Conservation (phyloP, 2,329 filamentous ascomycete genomes). For the Penicillium psychrosexuale region DNA sequence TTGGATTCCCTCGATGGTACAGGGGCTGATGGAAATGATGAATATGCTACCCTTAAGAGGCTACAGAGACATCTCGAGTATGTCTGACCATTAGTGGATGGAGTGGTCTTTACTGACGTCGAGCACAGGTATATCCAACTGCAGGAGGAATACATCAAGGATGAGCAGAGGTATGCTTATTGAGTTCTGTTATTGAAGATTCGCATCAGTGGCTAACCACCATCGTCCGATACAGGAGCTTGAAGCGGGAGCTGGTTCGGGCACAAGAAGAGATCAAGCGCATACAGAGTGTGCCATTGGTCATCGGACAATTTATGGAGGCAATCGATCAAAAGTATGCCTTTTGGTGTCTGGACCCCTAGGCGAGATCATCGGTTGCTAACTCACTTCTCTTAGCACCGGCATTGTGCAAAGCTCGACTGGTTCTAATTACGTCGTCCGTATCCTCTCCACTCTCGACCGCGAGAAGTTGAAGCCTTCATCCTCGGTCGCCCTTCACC, state of each 20-base stretch:
- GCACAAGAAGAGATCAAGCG: conserved; percentile 99
- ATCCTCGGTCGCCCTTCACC: conserved; percentile 93
- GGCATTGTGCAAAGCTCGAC: conserved; percentile 98
- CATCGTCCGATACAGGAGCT: conserved; percentile 57
- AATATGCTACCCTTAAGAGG: conserved; percentile 95
- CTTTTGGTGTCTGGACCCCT: background rate
- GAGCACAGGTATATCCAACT: conserved; percentile 78
- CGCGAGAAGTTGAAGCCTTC: conserved; percentile 97
- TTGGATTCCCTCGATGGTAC: conserved; percentile 87
- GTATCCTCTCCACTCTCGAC: conserved; percentile 96
- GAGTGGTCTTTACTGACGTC: conserved; percentile 19
- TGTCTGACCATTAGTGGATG: conserved; percentile 28
- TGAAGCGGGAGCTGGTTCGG: conserved; percentile 94
- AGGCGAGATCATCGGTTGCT: conserved; percentile 1
- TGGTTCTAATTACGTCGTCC: conserved; percentile 97
- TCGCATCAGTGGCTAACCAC: conserved; percentile 12
- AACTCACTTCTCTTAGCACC: conserved; percentile 57
- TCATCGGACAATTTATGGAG: conserved; percentile 99
- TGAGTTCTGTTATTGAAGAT: background rate
- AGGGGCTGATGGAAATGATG: conserved; percentile 76
- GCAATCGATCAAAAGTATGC: conserved; percentile 96
- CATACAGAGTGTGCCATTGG: conserved; percentile 95
- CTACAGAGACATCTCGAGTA: conserved; percentile 94
- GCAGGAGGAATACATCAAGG: conserved; percentile 99
- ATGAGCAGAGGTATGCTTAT: conserved; percentile 77